These are phyloP conservation scores for Dictyophora rubrovolvata DNA, from an alignment of 768 basidiomycete species.

Conservation along the genomic window DNA sequence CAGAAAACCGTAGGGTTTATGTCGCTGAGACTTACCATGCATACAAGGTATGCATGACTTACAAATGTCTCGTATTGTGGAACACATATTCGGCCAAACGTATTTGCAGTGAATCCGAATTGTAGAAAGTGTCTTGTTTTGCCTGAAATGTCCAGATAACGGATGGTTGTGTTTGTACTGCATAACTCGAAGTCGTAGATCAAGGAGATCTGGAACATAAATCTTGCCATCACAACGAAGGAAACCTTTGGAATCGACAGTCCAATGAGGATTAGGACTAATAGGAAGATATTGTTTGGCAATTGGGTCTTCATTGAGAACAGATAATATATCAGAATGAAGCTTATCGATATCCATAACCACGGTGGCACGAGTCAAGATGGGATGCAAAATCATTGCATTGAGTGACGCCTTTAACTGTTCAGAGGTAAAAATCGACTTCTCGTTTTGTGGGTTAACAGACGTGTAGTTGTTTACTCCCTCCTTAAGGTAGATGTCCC, in stretches of 20 bases:
- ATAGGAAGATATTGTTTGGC: background rate
- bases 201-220: conserved; percentile 21
- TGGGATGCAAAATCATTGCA: conserved; percentile 9
- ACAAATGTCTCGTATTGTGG: conserved; percentile 23
- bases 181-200: conserved; percentile 23
- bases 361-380: conserved; percentile 10
- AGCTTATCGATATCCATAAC: conserved; percentile 16
- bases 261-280: background rate
- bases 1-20: conserved; percentile 27
- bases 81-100: conserved; percentile 28
- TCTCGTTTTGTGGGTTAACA: conserved; percentile 18
- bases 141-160: conserved; percentile 34
- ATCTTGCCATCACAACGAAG: conserved; percentile 19
- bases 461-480: conserved; percentile 15
- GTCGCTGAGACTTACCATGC: conserved; percentile 23
- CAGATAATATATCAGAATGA: conserved; percentile 10
- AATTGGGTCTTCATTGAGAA: background rate
- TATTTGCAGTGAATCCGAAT: conserved; percentile 28
- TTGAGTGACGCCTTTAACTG: conserved; percentile 14
- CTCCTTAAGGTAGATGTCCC: conserved; percentile 17
- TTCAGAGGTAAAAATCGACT: conserved; percentile 15
- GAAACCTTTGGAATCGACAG: conserved; percentile 9
- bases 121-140: conserved; percentile 21
- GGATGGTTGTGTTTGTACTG: conserved; percentile 26
- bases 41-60: conserved; percentile 26